Conservation (phyloP, 2,329 filamentous ascomycete species). For the Pyricularia sp. region DNA sequence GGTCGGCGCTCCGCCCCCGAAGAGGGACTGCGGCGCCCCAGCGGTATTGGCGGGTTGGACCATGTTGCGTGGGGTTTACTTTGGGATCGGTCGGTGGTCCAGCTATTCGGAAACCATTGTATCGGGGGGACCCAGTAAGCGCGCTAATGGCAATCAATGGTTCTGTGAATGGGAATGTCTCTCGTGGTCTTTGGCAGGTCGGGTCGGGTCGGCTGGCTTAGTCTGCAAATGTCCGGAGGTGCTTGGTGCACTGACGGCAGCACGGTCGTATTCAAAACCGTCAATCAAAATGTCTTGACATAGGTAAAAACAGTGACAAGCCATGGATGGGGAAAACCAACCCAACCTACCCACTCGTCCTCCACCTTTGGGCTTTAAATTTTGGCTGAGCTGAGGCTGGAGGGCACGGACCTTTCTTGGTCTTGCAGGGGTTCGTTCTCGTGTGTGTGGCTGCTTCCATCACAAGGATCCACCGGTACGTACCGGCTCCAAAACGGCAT, state of each 20-base stretch:
- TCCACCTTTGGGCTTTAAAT: neutral
- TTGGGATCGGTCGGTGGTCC: neutral
- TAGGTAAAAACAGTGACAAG: neutral
- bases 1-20: conserved; percentile 3
- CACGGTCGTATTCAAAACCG: neutral
- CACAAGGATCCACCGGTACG: neutral
- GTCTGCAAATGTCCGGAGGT: neutral
- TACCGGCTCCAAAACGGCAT: neutral
- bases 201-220: neutral
- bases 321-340: neutral
- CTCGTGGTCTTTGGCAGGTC: neutral
- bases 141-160: neutral
- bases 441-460: neutral
- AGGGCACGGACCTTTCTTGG: neutral
- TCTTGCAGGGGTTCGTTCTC: neutral
- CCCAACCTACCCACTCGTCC: conserved; percentile 1
- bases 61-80: conserved; percentile 1
- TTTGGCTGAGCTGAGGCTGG: neutral
- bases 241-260: neutral
- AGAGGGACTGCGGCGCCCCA: conserved; percentile 4
- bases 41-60: conserved; percentile 4
- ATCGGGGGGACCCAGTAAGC: neutral
- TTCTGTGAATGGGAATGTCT: neutral
- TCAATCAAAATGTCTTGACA: neutral
- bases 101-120: neutral